A percentile compares a stretch with the other conserved stretches of the same genome.
phyloP scores from a whole-genome alignment of 148 eudicot genomes.

The Fallopia convolvulus region DNA sequence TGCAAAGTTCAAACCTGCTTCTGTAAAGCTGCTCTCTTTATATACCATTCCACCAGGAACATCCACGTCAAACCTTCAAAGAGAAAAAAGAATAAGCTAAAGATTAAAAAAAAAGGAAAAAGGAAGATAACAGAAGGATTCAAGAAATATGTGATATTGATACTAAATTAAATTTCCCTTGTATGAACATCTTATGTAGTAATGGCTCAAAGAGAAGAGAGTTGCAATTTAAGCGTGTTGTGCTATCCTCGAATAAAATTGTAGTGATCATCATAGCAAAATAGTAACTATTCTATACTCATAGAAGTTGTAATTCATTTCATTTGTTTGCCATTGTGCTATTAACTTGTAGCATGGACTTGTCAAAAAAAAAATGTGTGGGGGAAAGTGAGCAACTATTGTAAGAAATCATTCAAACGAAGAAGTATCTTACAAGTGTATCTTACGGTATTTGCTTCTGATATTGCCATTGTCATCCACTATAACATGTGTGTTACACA shows the following conservation, averaged over 20 bases:
- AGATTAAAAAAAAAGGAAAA: background rate
- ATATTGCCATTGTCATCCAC: slow-evolving; percentile 76
- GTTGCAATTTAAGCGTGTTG: background rate
- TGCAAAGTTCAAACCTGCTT: slow-evolving; percentile 52
- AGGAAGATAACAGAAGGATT: background rate
- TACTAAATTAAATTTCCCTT: background rate
- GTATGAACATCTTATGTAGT: background rate
- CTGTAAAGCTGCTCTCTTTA: slow-evolving; percentile 88
- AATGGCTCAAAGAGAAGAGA: background rate
- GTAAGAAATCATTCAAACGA: background rate
- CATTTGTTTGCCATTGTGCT: background rate
- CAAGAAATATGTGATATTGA: background rate
- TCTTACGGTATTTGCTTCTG: slow-evolving; percentile 63
- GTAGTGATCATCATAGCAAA: background rate
- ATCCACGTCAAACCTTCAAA: slow-evolving; percentile 88
- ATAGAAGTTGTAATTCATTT: background rate
- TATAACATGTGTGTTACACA: slow-evolving; percentile 78
- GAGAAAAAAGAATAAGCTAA: background rate
- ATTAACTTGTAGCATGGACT: background rate
- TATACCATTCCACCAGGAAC: slow-evolving; percentile 86
- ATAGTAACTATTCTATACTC: background rate
- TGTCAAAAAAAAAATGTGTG: background rate
- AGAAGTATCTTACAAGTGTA: slow-evolving; percentile 60
- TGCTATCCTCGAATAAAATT: background rate
- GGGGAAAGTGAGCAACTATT: background rate